phyloP scores from a whole-genome alignment of 2,329 filamentous ascomycete species.

The Fusarium stilboides region DNA sequence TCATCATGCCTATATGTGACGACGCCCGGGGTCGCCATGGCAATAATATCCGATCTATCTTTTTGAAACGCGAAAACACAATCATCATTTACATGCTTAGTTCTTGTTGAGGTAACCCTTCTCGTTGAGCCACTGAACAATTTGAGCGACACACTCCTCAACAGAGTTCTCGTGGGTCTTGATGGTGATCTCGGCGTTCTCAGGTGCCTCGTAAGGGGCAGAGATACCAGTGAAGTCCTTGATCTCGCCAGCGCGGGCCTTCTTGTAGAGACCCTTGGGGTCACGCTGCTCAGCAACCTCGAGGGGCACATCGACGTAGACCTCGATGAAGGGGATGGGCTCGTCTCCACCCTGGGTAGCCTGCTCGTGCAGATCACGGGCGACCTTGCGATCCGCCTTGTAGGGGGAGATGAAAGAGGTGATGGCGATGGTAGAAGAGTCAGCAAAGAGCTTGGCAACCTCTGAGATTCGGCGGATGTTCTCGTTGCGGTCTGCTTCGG shows the following conservation, averaged over 20 bases:
- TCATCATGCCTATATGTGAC: conserved; percentile 44
- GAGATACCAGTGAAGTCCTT: conserved; percentile 98
- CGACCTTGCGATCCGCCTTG: conserved; percentile 85
- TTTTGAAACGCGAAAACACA: conserved; percentile 36
- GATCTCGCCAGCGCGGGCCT: conserved; percentile 92
- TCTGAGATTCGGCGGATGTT: conserved; percentile 98
- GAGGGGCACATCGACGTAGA: conserved; percentile 91
- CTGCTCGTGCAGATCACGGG: conserved; percentile 82
- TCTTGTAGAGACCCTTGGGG: conserved; percentile 98
- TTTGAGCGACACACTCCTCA: conserved; percentile 89
- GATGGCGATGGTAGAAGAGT: conserved; percentile 87
- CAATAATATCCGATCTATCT: conserved; percentile 50
- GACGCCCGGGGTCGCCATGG: conserved; percentile 43
- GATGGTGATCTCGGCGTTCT: conserved; percentile 89
- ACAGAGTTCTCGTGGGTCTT: conserved; percentile 85
- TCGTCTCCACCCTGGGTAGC: conserved; percentile 70
- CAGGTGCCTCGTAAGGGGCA: conserved; percentile 93
- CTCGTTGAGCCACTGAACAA: conserved; percentile 82
- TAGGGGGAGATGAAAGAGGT: conserved; percentile 99
- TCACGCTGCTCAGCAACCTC: conserved; percentile 95
- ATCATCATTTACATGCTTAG: conserved; percentile 35
- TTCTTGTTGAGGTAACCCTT: conserved; percentile 67
- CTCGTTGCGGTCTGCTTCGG: conserved; percentile 92
- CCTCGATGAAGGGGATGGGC: conserved; percentile 90
- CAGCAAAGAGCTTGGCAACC: conserved; percentile 97